phyloP scores from a whole-genome alignment of 164 flowering plant genomes.

The Piper longum region DNA sequence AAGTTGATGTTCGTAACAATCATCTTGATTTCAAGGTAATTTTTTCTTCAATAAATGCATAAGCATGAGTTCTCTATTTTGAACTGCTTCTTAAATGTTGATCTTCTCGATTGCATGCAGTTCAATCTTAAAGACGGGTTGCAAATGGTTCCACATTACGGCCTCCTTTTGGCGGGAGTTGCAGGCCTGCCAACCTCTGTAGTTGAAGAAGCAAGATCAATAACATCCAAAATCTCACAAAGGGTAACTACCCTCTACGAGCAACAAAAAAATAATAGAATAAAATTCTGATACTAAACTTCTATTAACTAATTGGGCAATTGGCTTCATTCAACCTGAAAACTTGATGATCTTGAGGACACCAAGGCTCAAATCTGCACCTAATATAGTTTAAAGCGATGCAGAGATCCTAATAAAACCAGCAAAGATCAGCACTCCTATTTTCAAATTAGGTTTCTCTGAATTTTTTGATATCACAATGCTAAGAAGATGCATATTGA shows the following conservation, averaged over 20 bases:
- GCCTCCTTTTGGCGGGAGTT: slow-evolving; percentile 80
- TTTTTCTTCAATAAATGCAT: not conserved
- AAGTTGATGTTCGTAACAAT: slow-evolving; percentile 62
- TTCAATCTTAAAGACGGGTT: slow-evolving; percentile 80
- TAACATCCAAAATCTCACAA: slow-evolving; percentile 57
- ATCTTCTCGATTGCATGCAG: slow-evolving; percentile 15
- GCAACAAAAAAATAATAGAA: not conserved
- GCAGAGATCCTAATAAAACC: no score
- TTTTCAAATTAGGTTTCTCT: no score
- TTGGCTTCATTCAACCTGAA: no score
- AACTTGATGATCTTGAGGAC: no score
- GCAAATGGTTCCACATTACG: slow-evolving; percentile 75
- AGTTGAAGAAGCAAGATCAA: slow-evolving; percentile 55
- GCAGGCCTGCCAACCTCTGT: slow-evolving; percentile 85
- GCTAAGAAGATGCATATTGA: no score
- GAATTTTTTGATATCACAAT: no score
- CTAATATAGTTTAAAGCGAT: no score
- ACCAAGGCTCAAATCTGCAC: no score
- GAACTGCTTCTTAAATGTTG: not conserved
- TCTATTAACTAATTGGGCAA: not conserved
- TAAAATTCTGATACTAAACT: not conserved
- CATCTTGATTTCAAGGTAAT: slow-evolving; percentile 84
- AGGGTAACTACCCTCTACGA: not conserved
- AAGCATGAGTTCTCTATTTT: not conserved
- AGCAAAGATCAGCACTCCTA: no score